Conservation (phyloP, 495 filamentous ascomycete species). For the Thermothielavioides terrestris region DNA sequence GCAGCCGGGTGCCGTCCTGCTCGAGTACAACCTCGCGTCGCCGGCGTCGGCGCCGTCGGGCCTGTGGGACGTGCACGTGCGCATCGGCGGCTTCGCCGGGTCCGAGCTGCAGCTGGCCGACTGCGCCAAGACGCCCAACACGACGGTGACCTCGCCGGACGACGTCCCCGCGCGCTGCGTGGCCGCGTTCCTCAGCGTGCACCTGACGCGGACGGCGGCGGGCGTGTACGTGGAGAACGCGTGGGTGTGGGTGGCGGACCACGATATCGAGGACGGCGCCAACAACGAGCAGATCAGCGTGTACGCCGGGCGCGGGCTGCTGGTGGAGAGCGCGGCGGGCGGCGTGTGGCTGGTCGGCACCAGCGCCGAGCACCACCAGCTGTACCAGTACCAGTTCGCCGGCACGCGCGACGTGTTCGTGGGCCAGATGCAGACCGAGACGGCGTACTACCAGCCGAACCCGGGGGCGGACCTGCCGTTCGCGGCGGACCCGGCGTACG, state of each 20-base stretch:
- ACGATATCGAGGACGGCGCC: constrained; percentile 56
- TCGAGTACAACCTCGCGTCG: constrained; percentile 76
- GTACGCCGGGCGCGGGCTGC: constrained; percentile 58
- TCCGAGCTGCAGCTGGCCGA: constrained; percentile 64
- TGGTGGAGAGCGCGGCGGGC: constrained; percentile 48
- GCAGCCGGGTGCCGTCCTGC: constrained; percentile 71
- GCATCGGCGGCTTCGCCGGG: constrained; percentile 70
- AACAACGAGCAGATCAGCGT: constrained; percentile 58
- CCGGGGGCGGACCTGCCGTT: constrained; percentile 62
- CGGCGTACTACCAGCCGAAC: constrained; percentile 59
- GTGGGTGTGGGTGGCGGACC: constrained; percentile 66
- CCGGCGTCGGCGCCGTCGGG: constrained; percentile 53
- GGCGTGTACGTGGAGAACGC: constrained; percentile 57
- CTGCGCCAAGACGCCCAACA: constrained; percentile 56
- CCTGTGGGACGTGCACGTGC: constrained; percentile 87
- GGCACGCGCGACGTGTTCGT: constrained; percentile 55
- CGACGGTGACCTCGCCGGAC: constrained; percentile 28
- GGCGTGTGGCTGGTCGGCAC: constrained; percentile 50
- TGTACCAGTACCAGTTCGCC: constrained; percentile 73
- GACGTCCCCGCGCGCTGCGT: constrained; percentile 50
- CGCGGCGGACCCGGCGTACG: constrained; percentile 46
- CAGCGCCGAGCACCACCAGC: constrained; percentile 58
- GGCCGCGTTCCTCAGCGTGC: constrained; percentile 58
- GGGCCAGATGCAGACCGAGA: constrained; percentile 74
- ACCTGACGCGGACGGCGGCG: constrained; percentile 50